A percentile compares a stretch with the other conserved stretches of the same genome.
Conservation (phyloP, 495 filamentous ascomycete genomes). For the Neurospora sp. region DNA sequence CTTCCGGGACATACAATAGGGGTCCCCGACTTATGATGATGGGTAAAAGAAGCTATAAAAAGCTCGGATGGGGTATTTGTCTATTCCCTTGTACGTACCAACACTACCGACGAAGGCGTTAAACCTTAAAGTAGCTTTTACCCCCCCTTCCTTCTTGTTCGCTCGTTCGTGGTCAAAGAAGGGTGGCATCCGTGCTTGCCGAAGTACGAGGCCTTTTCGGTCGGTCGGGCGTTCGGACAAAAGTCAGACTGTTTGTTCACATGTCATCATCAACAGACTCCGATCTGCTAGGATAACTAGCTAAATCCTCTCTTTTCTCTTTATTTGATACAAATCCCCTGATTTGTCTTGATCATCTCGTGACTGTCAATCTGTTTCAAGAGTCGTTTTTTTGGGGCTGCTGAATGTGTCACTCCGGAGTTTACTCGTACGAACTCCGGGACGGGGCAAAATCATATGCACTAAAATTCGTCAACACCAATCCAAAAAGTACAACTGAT, state of each 20-base stretch:
- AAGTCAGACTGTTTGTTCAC: not conserved
- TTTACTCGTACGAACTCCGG: not conserved
- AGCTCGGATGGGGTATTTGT: not conserved
- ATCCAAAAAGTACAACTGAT: no score
- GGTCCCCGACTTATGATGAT: not conserved
- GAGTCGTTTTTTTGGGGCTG: no score
- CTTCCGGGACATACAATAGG: not conserved
- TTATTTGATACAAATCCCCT: no score
- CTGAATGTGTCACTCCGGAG: not conserved
- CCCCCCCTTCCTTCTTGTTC: not conserved
- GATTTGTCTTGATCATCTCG: not conserved
- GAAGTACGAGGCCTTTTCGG: not conserved
- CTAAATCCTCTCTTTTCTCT: not conserved
- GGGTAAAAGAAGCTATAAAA: not conserved
- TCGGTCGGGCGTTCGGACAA: not conserved
- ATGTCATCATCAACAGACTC: not conserved
- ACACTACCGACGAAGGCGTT: not conserved
- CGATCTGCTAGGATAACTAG: not conserved
- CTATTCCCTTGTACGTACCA: not conserved
- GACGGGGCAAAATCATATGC: no score
- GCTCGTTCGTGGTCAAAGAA: not conserved
- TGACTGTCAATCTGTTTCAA: not conserved
- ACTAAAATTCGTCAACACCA: not conserved
- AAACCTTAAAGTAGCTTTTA: not conserved
- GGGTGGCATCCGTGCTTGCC: not conserved